phyloP scores from a whole-genome alignment of 2,329 filamentous ascomycete genomes.

The Penicillium sp. region DNA sequence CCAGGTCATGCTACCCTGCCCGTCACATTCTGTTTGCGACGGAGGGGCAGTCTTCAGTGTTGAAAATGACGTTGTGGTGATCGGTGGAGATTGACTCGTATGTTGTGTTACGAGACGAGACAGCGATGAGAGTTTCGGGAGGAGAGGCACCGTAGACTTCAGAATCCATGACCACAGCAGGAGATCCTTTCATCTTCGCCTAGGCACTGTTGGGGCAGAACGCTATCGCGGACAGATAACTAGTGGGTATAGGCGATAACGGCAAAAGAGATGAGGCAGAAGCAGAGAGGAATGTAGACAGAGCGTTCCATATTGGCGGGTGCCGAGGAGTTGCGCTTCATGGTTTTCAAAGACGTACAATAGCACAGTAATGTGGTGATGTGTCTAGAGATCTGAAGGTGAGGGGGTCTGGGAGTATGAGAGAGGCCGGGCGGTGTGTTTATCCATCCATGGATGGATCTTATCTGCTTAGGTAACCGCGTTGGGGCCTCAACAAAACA shows the following conservation, averaged over 20 bases:
- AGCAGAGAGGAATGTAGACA: conserved; percentile 31
- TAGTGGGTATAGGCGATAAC: conserved; percentile 31
- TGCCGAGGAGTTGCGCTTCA: conserved; percentile 12
- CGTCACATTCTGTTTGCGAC: background rate
- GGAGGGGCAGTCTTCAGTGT: background rate
- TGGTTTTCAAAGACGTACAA: background rate
- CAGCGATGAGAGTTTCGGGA: background rate
- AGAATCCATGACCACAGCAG: background rate
- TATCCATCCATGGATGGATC: background rate
- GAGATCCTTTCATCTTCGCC: background rate
- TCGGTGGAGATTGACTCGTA: background rate
- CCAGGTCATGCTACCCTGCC: background rate
- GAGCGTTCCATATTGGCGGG: conserved; percentile 26
- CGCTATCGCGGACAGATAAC: conserved; percentile 1
- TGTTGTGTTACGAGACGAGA: background rate
- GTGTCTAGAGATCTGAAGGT: background rate
- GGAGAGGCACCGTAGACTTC: background rate
- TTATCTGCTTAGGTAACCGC: conserved; percentile 4
- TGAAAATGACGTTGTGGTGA: background rate
- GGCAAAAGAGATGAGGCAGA: conserved; percentile 33
- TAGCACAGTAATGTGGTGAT: background rate
- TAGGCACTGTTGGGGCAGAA: background rate
- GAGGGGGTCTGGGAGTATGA: conserved; percentile 1
- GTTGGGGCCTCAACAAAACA: conserved; percentile 11
- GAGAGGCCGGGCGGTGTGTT: conserved; percentile 1